Conservation (phyloP, 2,329 filamentous ascomycete genomes). For the Sporothrix brasiliensis region DNA sequence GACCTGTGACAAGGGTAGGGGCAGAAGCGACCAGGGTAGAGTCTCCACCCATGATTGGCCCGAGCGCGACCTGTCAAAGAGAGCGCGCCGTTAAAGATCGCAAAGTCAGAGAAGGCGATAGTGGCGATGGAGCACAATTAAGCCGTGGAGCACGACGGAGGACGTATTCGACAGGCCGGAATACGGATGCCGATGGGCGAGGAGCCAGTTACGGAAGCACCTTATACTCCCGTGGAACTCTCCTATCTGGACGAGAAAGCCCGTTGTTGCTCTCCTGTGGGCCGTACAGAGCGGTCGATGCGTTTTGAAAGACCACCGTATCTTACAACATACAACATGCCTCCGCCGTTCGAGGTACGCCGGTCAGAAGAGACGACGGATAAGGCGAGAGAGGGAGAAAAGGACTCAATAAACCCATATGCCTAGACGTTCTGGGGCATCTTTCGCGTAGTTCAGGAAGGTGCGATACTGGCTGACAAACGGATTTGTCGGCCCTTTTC, state of each 20-base stretch:
- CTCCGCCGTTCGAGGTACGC: neutral
- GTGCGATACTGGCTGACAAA: neutral
- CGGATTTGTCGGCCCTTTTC: neutral
- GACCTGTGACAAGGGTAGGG: constrained; percentile 25
- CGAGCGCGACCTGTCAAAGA: constrained; percentile 24
- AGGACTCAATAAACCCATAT: constrained; percentile 9
- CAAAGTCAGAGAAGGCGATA: neutral
- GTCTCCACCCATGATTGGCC: constrained; percentile 11
- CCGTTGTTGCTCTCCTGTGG: too few species aligned
- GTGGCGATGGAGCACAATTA: neutral
- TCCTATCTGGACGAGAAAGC: too few species aligned
- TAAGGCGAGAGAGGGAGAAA: neutral
- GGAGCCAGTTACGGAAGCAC: too few species aligned
- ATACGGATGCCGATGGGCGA: neutral
- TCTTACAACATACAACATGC: too few species aligned
- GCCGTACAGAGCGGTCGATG: neutral
- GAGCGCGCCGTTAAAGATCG: neutral
- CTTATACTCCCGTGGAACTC: too few species aligned
- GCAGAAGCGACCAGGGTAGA: constrained; percentile 1
- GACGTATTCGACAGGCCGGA: neutral
- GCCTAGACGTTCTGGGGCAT: constrained; percentile 17
- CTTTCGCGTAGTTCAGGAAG: constrained; percentile 3
- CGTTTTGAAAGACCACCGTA: neutral
- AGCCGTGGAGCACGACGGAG: neutral
- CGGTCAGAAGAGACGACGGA: neutral